These are phyloP conservation scores for Glycine latifolia DNA, from an alignment of 306 rosid species.

Conservation along the genomic window DNA sequence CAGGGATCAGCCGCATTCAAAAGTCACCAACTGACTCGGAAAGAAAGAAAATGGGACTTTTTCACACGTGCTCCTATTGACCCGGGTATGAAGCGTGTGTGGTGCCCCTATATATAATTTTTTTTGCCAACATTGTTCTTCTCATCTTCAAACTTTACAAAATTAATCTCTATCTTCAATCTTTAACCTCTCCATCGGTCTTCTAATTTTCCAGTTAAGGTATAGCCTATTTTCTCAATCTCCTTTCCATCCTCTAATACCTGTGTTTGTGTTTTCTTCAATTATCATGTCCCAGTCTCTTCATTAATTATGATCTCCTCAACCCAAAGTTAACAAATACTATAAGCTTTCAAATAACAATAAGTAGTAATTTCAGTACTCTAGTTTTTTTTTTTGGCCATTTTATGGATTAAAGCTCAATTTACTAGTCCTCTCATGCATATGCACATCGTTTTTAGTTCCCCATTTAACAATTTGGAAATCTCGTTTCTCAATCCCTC, in stretches of 20 bases:
- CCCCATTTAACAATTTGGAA: not conserved
- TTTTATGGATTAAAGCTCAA: not conserved
- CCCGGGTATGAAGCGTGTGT: constrained; percentile 47
- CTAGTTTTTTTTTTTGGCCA: not conserved
- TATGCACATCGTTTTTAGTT: not conserved
- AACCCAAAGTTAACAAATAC: not conserved
- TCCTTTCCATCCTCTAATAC: too few relatives aligned
- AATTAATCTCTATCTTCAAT: too few relatives aligned
- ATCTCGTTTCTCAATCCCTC: not conserved
- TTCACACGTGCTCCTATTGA: constrained; percentile 49
- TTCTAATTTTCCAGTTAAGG: constrained; percentile 41
- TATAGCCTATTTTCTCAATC: constrained; percentile 16
- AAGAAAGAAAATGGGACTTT: not conserved
- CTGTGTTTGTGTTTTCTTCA: too few relatives aligned
- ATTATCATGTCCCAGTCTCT: too few relatives aligned
- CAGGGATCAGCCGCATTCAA: constrained; percentile 43
- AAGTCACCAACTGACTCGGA: constrained; percentile 40
- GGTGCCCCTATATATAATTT: constrained; percentile 36
- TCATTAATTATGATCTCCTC: not conserved
- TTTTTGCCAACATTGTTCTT: not conserved
- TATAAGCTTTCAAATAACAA: not conserved
- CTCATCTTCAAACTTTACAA: not conserved
- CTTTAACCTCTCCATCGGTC: not conserved
- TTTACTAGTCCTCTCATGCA: not conserved
- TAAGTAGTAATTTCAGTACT: too few relatives aligned